Conservation (phyloP, 2,329 filamentous ascomycete genomes). For the Cucurbitaria berberidis region DNA sequence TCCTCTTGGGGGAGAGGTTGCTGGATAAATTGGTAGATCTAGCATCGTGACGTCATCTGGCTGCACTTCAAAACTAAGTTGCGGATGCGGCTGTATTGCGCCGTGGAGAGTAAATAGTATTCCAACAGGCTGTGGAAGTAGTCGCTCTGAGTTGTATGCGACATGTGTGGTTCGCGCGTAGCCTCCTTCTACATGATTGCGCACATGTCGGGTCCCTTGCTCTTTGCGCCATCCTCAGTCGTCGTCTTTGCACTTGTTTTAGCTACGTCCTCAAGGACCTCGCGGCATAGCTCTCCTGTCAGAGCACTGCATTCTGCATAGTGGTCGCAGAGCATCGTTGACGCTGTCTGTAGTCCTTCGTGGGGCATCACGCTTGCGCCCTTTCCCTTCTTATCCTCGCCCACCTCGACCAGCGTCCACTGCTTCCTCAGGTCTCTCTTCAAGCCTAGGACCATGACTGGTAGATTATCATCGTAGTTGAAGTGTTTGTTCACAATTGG, state of each 20-base stretch:
- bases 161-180: background rate
- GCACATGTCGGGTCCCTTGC: slow-evolving; percentile 40
- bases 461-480: slow-evolving; percentile 58
- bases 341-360: slow-evolving; percentile 58
- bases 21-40: background rate
- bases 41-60: background rate
- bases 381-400: slow-evolving; percentile 43
- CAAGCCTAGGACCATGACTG: slow-evolving; percentile 65
- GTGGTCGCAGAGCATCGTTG: slow-evolving; percentile 65
- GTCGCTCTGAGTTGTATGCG: background rate
- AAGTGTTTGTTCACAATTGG: slow-evolving; percentile 58
- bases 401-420: slow-evolving; percentile 45
- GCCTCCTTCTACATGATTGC: background rate
- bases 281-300: slow-evolving; percentile 64
- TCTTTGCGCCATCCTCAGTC: slow-evolving; percentile 60
- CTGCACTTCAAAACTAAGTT: background rate
- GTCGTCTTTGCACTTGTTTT: slow-evolving; percentile 64
- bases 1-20: background rate
- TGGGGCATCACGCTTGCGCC: slow-evolving; percentile 58
- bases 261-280: slow-evolving; percentile 67
- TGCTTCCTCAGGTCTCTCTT: slow-evolving; percentile 63
- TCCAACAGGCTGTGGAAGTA: background rate
- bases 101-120: background rate
- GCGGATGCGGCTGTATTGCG: background rate
- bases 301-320: slow-evolving; percentile 69